phyloP scores from a whole-genome alignment of 202 grass and related monocot species.

The Musa balbisiana region DNA sequence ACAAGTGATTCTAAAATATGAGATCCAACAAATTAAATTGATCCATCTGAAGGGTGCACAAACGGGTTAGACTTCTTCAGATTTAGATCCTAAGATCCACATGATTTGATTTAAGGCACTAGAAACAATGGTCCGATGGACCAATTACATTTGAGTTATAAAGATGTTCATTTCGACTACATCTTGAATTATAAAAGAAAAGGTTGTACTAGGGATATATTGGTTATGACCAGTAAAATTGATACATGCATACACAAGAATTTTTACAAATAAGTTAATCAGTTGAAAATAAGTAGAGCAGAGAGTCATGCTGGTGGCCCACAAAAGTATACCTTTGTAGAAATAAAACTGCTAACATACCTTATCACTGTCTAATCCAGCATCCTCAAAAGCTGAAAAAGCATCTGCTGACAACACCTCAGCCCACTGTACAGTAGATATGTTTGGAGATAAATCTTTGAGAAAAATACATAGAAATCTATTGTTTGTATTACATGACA shows the following conservation, averaged over 20 bases:
- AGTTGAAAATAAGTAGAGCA: not conserved
- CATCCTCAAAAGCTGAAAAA: slow-evolving; percentile 98
- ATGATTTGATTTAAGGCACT: too few relatives aligned
- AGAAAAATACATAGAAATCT: not conserved
- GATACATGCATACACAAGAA: not conserved
- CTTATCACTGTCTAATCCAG: slow-evolving; percentile 78
- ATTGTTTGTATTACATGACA: not conserved
- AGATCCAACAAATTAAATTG: too few relatives aligned
- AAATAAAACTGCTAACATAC: slow-evolving; percentile 17
- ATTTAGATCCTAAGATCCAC: too few relatives aligned
- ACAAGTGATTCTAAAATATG: too few relatives aligned
- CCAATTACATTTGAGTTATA: too few relatives aligned
- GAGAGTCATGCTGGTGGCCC: not conserved
- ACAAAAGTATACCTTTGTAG: too few relatives aligned
- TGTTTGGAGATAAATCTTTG: not conserved
- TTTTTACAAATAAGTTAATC: not conserved
- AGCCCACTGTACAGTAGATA: slow-evolving; percentile 59
- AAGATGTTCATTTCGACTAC: not conserved
- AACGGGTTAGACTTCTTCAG: too few relatives aligned
- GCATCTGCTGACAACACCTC: slow-evolving; percentile 94
- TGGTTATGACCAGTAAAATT: not conserved
- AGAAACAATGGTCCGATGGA: too few relatives aligned
- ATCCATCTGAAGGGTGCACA: too few relatives aligned
- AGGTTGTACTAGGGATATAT: not conserved
- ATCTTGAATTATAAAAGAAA: not conserved